Evolutionary conservation across 768 basidiomycete species (phyloP).

Genomic region (Podaxis sp.): DNA sequence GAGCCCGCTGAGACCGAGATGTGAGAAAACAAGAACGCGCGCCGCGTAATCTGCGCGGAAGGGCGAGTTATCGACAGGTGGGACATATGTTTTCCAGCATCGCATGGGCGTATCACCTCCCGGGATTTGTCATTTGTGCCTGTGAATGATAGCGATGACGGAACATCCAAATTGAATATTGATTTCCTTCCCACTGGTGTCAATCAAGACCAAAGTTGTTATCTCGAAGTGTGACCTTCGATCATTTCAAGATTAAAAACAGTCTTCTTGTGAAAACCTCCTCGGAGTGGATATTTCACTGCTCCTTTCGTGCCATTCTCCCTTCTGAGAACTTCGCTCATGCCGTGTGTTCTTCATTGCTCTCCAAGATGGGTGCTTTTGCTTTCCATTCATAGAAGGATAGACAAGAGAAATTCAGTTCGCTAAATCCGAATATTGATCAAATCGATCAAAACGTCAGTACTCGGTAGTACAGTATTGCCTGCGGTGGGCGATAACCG

Average conservation of each 20-base stretch:
- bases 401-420: too few relatives aligned
- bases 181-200: background rate
- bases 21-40: background rate
- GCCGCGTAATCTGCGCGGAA: background rate
- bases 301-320: background rate
- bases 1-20: background rate
- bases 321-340: background rate
- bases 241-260: too few relatives aligned
- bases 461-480: too few relatives aligned
- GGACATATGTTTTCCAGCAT: background rate
- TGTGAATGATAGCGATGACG: background rate
- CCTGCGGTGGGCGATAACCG: too few relatives aligned
- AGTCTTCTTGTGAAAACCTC: background rate
- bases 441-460: too few relatives aligned
- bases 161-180: background rate
- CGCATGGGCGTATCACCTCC: background rate
- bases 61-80: background rate
- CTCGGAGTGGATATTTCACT: background rate
- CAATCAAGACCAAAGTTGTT: background rate
- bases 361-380: background rate
- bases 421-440: too few relatives aligned
- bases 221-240: background rate
- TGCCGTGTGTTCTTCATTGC: background rate
- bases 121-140: background rate
- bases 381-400: background rate